Base-by-base conservation (phyloP, 129 eudicot genomes). In the Flaveria robusta region DNA sequence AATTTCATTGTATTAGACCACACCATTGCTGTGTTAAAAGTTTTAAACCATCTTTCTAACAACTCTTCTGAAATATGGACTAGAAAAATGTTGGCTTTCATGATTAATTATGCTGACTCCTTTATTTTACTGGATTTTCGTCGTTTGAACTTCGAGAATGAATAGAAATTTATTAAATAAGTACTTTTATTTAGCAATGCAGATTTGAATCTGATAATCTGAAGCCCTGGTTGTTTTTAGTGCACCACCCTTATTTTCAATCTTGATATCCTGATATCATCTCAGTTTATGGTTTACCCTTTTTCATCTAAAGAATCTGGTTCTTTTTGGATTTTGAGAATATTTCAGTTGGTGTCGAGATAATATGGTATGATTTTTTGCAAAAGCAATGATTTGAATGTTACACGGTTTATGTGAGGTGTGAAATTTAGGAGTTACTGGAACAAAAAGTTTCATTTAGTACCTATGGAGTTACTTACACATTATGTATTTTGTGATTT, bases 391-490 rank as follows among this genome's bases (percentile, higher is more conserved):
- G 39, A 59, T 24, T 26, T 24, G 39, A 59, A 26, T 59, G 39
- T 59, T 59, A 24, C 66, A 11, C 8, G 18, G 31, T 58, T 10
- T 59, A 59, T 59, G 3, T 14, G 7, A 13, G 5, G 12, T 41
- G 69, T 74, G 70, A 26, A 62, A 74, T 23, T 62, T 41, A 20
- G 60, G 13, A 43, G 79, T 45, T 74, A 74, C 11, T 45, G 71
- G 11, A 18, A 74, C 26, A 18, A 1, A n/a, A 43, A 59, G 9
- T 18, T 62, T 22, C 29, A 62, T 74, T 6, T 62, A 62, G 34
- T 43, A 16, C 7, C n/a, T 23, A 7, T 55, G 10, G 22, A 37
- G 68, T 39, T 19, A 46, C 5, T 54, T 55, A 47, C 14, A 41
- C 43, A 14, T 62, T 64, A 49, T 7, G 60, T 26, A 62, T 10